These are phyloP conservation scores for Scheffersomyces cryptocercus DNA, from an alignment of 1,139 yeast species.

Conservation along the genomic window DNA sequence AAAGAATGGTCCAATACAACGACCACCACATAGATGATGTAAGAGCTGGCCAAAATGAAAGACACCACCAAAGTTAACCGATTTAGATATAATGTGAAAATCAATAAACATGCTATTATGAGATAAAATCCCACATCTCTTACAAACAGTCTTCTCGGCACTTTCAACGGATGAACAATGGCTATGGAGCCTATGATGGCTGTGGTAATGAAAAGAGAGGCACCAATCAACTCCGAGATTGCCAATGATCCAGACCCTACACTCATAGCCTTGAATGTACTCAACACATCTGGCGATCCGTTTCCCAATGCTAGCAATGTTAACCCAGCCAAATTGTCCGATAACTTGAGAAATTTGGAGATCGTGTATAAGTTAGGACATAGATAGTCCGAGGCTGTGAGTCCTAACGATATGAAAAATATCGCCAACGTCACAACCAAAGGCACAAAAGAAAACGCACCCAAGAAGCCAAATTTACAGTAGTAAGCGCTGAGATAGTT, in stretches of 20 bases:
- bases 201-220: conserved; percentile 75
- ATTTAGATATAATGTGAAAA: conserved; percentile 45
- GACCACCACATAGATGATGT: conserved; percentile 54
- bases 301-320: conserved; percentile 89
- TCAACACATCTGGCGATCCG: conserved; percentile 86
- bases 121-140: conserved; percentile 60
- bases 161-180: conserved; percentile 63
- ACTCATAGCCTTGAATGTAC: conserved; percentile 80
- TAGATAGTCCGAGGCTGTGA: conserved; percentile 73
- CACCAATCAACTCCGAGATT: conserved; percentile 84
- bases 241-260: conserved; percentile 74
- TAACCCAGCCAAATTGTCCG: conserved; percentile 83
- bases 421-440: conserved; percentile 29
- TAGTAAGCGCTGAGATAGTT: conserved; percentile 20
- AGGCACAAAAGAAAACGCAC: conserved; percentile 11
- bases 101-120: conserved; percentile 42
- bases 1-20: conserved; percentile 34
- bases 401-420: conserved; percentile 63
- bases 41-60: conserved; percentile 48
- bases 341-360: conserved; percentile 58
- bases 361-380: conserved; percentile 73
- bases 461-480: conserved; percentile 10
- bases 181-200: conserved; percentile 79
- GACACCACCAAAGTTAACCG: conserved; percentile 47
- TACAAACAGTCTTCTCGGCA: conserved; percentile 48